A percentile compares a stretch with the other conserved stretches of the same genome.
Evolutionary conservation across 2,329 filamentous ascomycete genomes (phyloP).

Genomic region (Colletotrichum lini): DNA sequence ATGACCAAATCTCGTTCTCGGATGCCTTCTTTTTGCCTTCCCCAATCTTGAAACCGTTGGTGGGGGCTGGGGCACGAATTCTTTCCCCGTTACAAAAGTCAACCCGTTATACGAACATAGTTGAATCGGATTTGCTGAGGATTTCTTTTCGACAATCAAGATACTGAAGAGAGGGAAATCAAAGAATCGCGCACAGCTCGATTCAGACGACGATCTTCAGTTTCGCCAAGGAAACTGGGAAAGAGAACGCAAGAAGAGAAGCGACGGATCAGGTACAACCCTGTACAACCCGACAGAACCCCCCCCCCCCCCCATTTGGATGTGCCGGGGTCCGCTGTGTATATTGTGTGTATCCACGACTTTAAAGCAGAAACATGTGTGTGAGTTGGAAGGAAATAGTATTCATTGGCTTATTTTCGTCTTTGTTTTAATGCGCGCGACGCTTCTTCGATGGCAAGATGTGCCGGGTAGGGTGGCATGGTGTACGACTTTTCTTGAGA

Average conservation of each 20-base stretch:
- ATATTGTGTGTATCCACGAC: constrained; percentile 33
- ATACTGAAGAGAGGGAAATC: constrained; percentile 41
- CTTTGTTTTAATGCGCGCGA: neutral
- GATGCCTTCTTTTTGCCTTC: constrained; percentile 17
- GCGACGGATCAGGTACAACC: constrained; percentile 11
- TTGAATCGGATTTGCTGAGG: constrained; percentile 42
- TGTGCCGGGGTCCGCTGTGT: constrained; percentile 24
- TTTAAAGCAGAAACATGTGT: constrained; percentile 25
- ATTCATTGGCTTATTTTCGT: neutral
- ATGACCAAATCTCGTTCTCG: constrained; percentile 31
- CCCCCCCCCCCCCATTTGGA: constrained; percentile 1
- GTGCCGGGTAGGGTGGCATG: constrained; percentile 13
- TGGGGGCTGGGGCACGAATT: constrained; percentile 23
- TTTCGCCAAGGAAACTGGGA: constrained; percentile 13
- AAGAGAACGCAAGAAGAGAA: constrained; percentile 5
- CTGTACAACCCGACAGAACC: constrained; percentile 12
- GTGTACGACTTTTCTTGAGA: constrained; percentile 33
- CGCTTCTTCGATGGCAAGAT: constrained; percentile 14
- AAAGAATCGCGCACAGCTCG: constrained; percentile 3
- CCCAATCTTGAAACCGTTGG: constrained; percentile 22
- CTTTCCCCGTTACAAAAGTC: constrained; percentile 21
- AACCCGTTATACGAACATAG: constrained; percentile 23
- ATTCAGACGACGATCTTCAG: constrained; percentile 2
- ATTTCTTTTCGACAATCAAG: constrained; percentile 37
- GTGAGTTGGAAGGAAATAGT: constrained; percentile 9